Conservation (phyloP, 148 eudicot species). For the Heliosperma pusillum region DNA sequence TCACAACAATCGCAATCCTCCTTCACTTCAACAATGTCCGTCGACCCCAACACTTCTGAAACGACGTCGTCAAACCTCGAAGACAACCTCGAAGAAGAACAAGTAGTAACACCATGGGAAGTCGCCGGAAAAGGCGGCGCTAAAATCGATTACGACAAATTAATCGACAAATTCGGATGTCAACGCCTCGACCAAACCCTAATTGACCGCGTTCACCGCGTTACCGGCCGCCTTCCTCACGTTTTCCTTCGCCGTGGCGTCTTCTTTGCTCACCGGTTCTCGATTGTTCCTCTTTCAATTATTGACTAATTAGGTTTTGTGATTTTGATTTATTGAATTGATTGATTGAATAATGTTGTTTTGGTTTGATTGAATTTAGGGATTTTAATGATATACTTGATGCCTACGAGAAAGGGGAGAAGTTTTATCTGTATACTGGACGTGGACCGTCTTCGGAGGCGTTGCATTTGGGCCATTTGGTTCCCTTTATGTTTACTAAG, state of each 20-base stretch:
- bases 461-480: conserved; percentile 88
- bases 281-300: background rate
- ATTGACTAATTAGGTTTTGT: background rate
- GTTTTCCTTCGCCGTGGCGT: conserved; percentile 93
- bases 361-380: conserved; percentile 22
- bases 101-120: conserved; percentile 85
- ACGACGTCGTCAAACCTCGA: background rate
- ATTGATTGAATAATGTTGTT: background rate
- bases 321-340: background rate
- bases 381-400: conserved; percentile 75
- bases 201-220: conserved; percentile 55
- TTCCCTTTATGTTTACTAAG: conserved; percentile 98
- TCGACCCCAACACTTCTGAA: background rate
- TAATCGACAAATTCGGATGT: conserved; percentile 83
- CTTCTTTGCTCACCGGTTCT: conserved; percentile 88
- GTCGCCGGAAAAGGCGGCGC: conserved; percentile 71
- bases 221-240: conserved; percentile 70
- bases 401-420: conserved; percentile 81
- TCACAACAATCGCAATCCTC: background rate
- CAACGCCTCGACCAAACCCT: conserved; percentile 60
- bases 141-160: conserved; percentile 88
- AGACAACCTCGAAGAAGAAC: conserved; percentile 40
- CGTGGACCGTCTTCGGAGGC: conserved; percentile 97
- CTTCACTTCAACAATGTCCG: background rate
- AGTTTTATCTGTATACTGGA: conserved; percentile 87